These are phyloP conservation scores for Trichosporon ovoides DNA, from an alignment of 1,284 basidiomycete genomes.

Conservation along the genomic window DNA sequence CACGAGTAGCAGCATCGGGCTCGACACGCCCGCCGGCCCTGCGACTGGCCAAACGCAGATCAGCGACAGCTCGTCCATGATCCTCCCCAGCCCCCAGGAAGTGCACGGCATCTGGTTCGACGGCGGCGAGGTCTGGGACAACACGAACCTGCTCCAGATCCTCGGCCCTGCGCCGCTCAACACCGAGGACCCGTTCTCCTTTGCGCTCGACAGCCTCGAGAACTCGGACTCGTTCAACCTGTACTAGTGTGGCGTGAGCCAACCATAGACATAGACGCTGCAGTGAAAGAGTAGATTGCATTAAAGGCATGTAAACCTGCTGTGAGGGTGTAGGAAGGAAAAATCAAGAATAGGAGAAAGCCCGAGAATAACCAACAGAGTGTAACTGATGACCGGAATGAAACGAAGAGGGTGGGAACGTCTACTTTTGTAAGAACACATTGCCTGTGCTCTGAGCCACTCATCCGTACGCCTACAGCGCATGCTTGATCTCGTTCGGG, in stretches of 20 bases:
- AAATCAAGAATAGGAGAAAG: background rate
- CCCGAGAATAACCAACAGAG: too few species aligned
- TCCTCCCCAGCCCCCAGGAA: slow-evolving; percentile 3
- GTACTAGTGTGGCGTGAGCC: background rate
- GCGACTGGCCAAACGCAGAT: slow-evolving; percentile 1
- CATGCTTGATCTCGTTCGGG: slow-evolving; percentile 1
- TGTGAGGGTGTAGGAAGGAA: background rate
- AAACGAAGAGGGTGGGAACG: too few species aligned
- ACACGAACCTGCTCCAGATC: slow-evolving; percentile 17
- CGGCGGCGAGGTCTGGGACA: slow-evolving; percentile 16
- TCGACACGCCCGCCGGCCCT: background rate
- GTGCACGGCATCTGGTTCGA: slow-evolving; percentile 12
- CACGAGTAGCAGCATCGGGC: background rate
- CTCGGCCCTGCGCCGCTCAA: slow-evolving; percentile 17
- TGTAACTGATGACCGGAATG: too few species aligned
- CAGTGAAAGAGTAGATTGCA: background rate
- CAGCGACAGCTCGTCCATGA: background rate
- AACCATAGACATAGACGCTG: background rate
- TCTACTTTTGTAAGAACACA: background rate
- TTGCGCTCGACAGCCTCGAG: slow-evolving; percentile 1
- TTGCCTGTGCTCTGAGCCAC: background rate
- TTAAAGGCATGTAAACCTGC: background rate
- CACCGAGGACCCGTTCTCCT: slow-evolving; percentile 22
- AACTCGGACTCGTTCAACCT: background rate
- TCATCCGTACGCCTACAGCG: background rate